phyloP scores from a whole-genome alignment of 1,139 yeast genomes.

The Candida tropicalis region DNA sequence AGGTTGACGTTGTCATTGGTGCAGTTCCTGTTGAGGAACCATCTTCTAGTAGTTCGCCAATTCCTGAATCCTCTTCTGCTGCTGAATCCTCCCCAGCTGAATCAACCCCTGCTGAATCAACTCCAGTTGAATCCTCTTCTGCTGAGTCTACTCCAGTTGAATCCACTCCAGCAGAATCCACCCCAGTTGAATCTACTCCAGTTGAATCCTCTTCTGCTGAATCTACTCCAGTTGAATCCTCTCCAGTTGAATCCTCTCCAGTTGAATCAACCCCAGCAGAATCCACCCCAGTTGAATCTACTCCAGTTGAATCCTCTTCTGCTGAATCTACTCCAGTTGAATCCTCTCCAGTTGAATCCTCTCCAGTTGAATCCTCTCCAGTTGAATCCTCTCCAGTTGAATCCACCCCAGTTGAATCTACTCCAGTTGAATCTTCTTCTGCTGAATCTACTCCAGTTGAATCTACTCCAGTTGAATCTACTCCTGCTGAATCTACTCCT shows the following conservation, averaged over 20 bases:
- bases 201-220: neutral
- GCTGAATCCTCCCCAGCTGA: conserved; percentile 11
- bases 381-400: neutral
- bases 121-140: conserved; percentile 18
- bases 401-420: neutral
- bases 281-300: conserved; percentile 4
- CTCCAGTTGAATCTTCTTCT: conserved; percentile 3
- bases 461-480: conserved; percentile 4
- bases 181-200: conserved; percentile 5
- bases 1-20: conserved; percentile 18
- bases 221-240: neutral
- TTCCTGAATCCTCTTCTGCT: conserved; percentile 26
- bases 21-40: conserved; percentile 18
- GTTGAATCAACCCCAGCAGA: neutral
- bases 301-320: conserved; percentile 18
- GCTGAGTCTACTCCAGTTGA: no score
- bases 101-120: conserved; percentile 5
- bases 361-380: conserved; percentile 4
- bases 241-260: conserved; percentile 2
- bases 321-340: no score
- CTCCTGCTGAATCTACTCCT: conserved; percentile 18
- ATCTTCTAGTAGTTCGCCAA: conserved; percentile 16
- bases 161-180: conserved; percentile 17
- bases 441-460: neutral
- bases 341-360: conserved; percentile 17